Conservation (phyloP, 257 asterid genomes). For the Nicotiana noctiflora region DNA sequence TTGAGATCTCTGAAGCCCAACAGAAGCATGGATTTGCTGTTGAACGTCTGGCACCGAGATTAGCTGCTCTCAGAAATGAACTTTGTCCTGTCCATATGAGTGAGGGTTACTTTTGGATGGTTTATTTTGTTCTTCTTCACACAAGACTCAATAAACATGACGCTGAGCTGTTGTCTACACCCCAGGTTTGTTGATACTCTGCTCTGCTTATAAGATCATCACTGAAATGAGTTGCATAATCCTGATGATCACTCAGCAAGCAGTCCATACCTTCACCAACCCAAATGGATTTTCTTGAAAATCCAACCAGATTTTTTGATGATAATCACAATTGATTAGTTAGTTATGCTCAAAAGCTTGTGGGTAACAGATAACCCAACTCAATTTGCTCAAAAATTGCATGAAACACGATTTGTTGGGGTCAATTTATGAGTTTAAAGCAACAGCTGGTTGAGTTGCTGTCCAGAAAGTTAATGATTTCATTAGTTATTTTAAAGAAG, state of each 20-base stretch:
- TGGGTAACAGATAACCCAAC: too few relatives aligned
- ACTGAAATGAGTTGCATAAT: not conserved
- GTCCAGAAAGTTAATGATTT: not conserved
- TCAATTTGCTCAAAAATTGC: too few relatives aligned
- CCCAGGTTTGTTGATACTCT: slow-evolving; percentile 53
- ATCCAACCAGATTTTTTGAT: too few relatives aligned
- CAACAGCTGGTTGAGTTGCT: not conserved
- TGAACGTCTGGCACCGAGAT: slow-evolving; percentile 74
- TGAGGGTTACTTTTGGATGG: slow-evolving; percentile 94
- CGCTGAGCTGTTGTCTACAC: slow-evolving; percentile 63
- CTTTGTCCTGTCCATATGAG: slow-evolving; percentile 95
- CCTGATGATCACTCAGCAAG: not conserved
- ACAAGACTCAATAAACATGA: slow-evolving; percentile 76
- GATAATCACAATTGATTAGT: too few relatives aligned
- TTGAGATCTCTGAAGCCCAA: slow-evolving; percentile 68
- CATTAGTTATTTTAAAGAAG: not conserved
- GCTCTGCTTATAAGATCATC: not conserved
- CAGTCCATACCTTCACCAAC: not conserved
- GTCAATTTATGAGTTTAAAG: not conserved
- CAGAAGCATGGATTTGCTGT: slow-evolving; percentile 68
- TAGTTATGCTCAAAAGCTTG: too few relatives aligned
- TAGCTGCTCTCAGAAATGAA: slow-evolving; percentile 91
- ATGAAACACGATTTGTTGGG: not conserved
- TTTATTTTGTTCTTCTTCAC: slow-evolving; percentile 87
- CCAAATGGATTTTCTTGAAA: too few relatives aligned